Base-by-base conservation (phyloP, 2,329 filamentous ascomycete genomes). In the Xylariaceae sp. region DNA sequence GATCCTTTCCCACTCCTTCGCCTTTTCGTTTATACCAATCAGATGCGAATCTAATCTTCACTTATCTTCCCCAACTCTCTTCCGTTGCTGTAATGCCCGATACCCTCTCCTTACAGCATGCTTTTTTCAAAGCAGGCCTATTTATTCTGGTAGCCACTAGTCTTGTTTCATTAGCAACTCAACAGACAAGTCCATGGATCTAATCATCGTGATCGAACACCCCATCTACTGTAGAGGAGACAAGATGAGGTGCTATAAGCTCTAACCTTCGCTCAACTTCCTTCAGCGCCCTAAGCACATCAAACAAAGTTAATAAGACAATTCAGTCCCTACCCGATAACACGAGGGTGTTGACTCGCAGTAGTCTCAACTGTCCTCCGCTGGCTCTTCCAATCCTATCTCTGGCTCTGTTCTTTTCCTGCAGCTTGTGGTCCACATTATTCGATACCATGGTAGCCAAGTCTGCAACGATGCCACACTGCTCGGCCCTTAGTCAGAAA, bases 1-100 rank as follows among this genome's bases (percentile, higher is more conserved):
- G 41, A 64, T 63, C 62, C 56, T 50, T 65, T 58, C 51, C 56
- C 46, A 16, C 52, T 56, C 43, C 37, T 16, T 28, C 37, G n/a
- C 21, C 45, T 16, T 41, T 40, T 43, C 23, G 46, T 52, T 46
- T 47, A 23, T 9, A 7, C 48, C 36, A 48, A 41, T 47, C 33
- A 51, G 41, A 44, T 17, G n/a, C n/a, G n/a, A n/a, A n/a, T 26
- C 16, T 8, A 12, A 50, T 53, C 29, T 41, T 41, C 24, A 23
- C 26, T 36, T 14, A 37, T 33, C 40, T 23, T 36, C 16, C 9
- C 23, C 36, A 24, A 4, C 14, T n/a, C 9, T 14, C 39, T 23
- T 26, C 14, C 23, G 21, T 26, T 14, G 23, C n/a, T 7, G 19
- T 37, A 37, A 48, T n/a, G n/a, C n/a, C n/a, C n/a, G n/a, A n/a